A percentile compares a stretch with the other conserved stretches of the same genome.
Conservation (phyloP, 129 eudicot species). For the Flaveria sonorensis region DNA sequence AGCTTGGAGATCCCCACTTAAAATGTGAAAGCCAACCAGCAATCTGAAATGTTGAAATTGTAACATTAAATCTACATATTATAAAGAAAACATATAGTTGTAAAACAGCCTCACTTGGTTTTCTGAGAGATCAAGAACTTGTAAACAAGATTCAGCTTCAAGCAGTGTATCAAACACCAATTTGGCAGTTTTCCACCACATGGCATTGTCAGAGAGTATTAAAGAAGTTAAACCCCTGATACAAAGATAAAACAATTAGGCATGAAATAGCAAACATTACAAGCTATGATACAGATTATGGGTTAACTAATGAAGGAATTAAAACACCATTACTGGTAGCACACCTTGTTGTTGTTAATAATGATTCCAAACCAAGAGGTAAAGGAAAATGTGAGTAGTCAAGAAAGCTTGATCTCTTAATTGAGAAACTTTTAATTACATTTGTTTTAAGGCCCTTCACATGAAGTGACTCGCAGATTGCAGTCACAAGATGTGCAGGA, state of each 20-base stretch:
- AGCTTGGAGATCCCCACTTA: slow-evolving; percentile 41
- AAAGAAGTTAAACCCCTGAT: slow-evolving; percentile 57
- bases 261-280: slow-evolving; percentile 3
- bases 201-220: slow-evolving; percentile 53
- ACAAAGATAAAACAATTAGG: slow-evolving; percentile 18
- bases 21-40: slow-evolving; percentile 78
- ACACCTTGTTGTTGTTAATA: slow-evolving; percentile 69
- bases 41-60: slow-evolving; percentile 48
- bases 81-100: neutral
- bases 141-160: slow-evolving; percentile 58
- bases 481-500: slow-evolving; percentile 54
- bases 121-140: slow-evolving; percentile 73
- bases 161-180: slow-evolving; percentile 58
- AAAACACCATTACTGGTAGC: neutral
- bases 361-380: slow-evolving; percentile 58
- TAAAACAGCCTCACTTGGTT: slow-evolving; percentile 56
- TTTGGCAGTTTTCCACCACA: slow-evolving; percentile 55
- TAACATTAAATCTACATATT: neutral
- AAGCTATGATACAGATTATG: neutral
- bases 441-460: slow-evolving; percentile 44
- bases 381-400: slow-evolving; percentile 44
- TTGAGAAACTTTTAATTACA: slow-evolving; percentile 58
- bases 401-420: slow-evolving; percentile 68
- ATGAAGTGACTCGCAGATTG: slow-evolving; percentile 57
- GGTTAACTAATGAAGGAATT: neutral